These are phyloP conservation scores for Trametes gibbosa DNA, from an alignment of 768 basidiomycete genomes.

Conservation along the genomic window DNA sequence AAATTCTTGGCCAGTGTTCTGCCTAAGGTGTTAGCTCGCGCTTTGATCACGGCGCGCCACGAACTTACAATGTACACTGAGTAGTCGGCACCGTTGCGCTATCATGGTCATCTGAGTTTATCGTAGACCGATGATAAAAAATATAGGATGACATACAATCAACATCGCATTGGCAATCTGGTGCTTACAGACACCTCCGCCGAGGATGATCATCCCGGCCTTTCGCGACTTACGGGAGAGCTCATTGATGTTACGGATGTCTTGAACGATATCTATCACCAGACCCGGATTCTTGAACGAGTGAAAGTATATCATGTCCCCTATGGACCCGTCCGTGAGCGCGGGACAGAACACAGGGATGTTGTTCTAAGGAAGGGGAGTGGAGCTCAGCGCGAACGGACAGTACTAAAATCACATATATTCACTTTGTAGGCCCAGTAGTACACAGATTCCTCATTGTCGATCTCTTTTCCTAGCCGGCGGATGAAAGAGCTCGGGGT, in stretches of 20 bases:
- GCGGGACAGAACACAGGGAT: conserved; percentile 99
- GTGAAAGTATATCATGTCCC: conserved; percentile 99
- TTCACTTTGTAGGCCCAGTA: conserved; percentile 99
- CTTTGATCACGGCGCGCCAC: background rate
- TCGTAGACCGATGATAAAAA: background rate
- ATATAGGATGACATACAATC: conserved; percentile 58
- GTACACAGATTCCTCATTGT: conserved; percentile 96
- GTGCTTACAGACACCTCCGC: conserved; percentile 98
- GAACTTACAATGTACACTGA: conserved; percentile 86
- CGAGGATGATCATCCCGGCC: conserved; percentile 97
- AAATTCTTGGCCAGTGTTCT: conserved; percentile 99
- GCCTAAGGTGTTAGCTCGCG: background rate
- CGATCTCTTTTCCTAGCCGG: conserved; percentile 93
- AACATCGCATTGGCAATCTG: conserved; percentile 99
- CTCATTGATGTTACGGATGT: conserved; percentile 92
- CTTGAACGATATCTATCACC: conserved; percentile 89
- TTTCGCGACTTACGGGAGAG: conserved; percentile 81
- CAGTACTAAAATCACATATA: conserved; percentile 23
- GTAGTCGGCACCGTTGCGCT: conserved; percentile 98
- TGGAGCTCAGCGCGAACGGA: conserved; percentile 29
- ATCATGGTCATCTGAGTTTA: conserved; percentile 5
- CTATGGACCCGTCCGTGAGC: conserved; percentile 94
- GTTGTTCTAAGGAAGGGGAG: conserved; percentile 64
- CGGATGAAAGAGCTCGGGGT: conserved; percentile 92
- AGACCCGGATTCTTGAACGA: conserved; percentile 86